Percentiles rank a stretch among this genome's conserved stretches.
phyloP scores from a whole-genome alignment of 257 asterid species.

The Gentiana straminea region DNA sequence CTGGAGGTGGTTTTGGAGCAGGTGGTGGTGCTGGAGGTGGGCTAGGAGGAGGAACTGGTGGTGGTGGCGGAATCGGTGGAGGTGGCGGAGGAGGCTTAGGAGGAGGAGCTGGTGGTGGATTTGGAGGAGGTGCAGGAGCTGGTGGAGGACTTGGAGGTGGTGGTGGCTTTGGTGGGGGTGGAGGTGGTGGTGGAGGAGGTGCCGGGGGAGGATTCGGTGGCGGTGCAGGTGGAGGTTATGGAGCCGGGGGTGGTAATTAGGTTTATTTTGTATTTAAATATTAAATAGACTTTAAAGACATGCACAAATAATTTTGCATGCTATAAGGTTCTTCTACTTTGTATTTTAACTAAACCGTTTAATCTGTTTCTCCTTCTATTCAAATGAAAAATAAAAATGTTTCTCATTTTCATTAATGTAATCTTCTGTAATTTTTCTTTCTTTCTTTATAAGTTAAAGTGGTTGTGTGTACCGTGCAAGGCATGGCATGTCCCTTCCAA shows the following conservation, averaged over 20 bases:
- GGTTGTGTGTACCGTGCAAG: too few species aligned
- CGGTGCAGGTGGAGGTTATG: not conserved
- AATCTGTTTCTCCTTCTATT: not conserved
- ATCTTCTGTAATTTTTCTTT: not conserved
- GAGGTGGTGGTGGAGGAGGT: slow-evolving; percentile 2
- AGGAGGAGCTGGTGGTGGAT: slow-evolving; percentile 6
- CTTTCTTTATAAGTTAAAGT: not conserved
- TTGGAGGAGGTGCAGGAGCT: not conserved
- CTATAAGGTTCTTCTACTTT: too few species aligned
- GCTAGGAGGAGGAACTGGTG: not conserved
- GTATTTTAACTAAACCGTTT: not conserved
- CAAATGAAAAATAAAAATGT: not conserved
- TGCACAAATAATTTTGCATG: too few species aligned
- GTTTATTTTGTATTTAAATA: too few species aligned
- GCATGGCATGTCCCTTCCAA: too few species aligned
- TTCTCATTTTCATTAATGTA: not conserved
- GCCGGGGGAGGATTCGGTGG: not conserved
- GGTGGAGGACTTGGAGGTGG: not conserved
- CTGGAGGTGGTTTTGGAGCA: slow-evolving; percentile 4
- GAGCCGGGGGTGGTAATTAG: not conserved
- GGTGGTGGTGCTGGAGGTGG: not conserved
- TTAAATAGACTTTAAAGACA: too few species aligned
- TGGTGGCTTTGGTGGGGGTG: slow-evolving; percentile 7
- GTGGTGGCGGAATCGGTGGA: slow-evolving; percentile 1
- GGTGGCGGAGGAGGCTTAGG: slow-evolving; percentile 8